Conservation (phyloP, 108 stramenopile genomes). For the Epipyxis sp. region DNA sequence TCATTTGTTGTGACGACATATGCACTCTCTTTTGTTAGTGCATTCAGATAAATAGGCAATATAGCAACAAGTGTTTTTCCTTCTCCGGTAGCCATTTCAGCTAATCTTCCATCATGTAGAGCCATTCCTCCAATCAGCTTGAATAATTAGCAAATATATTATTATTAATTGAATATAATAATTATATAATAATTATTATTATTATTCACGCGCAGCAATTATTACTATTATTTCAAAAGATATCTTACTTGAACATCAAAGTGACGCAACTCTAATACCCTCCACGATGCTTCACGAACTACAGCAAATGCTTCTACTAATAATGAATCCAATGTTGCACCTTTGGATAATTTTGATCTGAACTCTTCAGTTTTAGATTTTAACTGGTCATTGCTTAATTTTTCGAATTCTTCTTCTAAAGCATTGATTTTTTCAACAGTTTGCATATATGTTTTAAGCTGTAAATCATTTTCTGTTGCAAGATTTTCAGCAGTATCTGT, state of each 20-base stretch:
- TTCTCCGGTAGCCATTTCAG: constrained; percentile 96
- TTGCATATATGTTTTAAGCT: constrained; percentile 46
- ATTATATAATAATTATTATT: too few relatives aligned
- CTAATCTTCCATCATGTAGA: constrained; percentile 78
- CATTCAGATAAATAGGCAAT: constrained; percentile 76
- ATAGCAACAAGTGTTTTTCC: constrained; percentile 91
- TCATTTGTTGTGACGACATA: constrained; percentile 91
- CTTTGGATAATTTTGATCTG: constrained; percentile 59
- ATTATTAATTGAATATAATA: too few relatives aligned
- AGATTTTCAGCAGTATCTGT: background rate
- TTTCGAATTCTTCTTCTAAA: constrained; percentile 74
- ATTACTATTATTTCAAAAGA: background rate
- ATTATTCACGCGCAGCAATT: too few relatives aligned
- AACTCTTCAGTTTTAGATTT: constrained; percentile 76
- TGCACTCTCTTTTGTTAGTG: constrained; percentile 65
- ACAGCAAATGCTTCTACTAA: constrained; percentile 90
- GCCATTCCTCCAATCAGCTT: constrained; percentile 75
- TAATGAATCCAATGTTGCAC: constrained; percentile 69
- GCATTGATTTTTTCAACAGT: constrained; percentile 76
- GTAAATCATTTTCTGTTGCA: background rate
- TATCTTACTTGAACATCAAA: constrained; percentile 76
- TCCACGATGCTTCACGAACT: constrained; percentile 91
- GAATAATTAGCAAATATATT: background rate
- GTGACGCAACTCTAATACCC: constrained; percentile 81
- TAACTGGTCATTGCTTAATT: constrained; percentile 75